These are phyloP conservation scores for Pseudocercospora crystallina DNA, from an alignment of 2,329 filamentous ascomycete species.

Conservation along the genomic window DNA sequence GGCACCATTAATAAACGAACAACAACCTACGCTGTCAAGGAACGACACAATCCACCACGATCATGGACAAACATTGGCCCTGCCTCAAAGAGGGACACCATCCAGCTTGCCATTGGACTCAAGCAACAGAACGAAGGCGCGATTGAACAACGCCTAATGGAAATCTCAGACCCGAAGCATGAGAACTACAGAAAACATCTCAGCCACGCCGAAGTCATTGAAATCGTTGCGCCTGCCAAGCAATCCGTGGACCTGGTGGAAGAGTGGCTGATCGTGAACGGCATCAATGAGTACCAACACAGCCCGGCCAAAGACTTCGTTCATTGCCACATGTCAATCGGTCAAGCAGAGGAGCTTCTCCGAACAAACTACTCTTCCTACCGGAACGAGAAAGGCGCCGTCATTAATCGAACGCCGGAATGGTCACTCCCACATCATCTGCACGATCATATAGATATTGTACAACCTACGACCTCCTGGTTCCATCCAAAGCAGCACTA, in stretches of 20 bases:
- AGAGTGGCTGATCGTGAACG: constrained; percentile 57
- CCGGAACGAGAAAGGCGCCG: constrained; percentile 52
- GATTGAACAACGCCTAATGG: constrained; percentile 55
- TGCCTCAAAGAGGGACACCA: constrained; percentile 49
- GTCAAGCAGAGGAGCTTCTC: constrained; percentile 54
- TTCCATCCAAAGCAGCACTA: constrained; percentile 36
- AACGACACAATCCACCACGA: constrained; percentile 53
- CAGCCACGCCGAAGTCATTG: constrained; percentile 51
- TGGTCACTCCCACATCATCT: constrained; percentile 61
- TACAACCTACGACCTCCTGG: constrained; percentile 63
- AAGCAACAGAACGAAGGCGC: constrained; percentile 58
- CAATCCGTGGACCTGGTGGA: constrained; percentile 55
- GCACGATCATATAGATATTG: constrained; percentile 58
- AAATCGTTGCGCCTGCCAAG: constrained; percentile 54
- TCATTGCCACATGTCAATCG: constrained; percentile 52
- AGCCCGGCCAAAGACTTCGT: constrained; percentile 60
- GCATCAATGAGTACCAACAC: constrained; percentile 46
- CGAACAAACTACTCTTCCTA: constrained; percentile 54
- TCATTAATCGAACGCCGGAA: constrained; percentile 52
- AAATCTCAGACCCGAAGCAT: constrained; percentile 56
- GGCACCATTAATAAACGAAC: constrained; percentile 23
- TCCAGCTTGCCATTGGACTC: constrained; percentile 58
- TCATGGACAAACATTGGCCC: constrained; percentile 51
- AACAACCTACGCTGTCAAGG: constrained; percentile 55
- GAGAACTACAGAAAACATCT: constrained; percentile 54